A percentile compares a stretch with the other conserved stretches of the same genome.
These are phyloP conservation scores for Clarkia xantiana DNA, from an alignment of 345 rosid genomes.

Conservation along the genomic window DNA sequence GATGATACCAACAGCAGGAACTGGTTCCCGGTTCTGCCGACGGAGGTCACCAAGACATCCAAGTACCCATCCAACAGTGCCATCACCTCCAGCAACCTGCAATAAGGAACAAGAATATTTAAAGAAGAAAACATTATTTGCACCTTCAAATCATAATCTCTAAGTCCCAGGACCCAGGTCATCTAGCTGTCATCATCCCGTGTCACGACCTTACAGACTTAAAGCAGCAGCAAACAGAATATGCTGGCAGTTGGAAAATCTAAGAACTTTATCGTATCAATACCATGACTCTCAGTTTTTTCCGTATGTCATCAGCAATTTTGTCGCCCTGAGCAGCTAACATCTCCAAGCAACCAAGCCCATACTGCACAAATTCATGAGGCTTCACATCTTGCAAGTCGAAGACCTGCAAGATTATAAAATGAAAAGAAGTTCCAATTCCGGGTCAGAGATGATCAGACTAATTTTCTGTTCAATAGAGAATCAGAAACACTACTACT, in stretches of 20 bases:
- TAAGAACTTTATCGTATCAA: no score
- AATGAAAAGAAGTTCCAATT: no score
- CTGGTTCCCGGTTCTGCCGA: slow-evolving; percentile 35
- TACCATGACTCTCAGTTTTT: slow-evolving; percentile 77
- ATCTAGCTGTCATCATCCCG: no score
- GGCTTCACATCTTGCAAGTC: slow-evolving; percentile 78
- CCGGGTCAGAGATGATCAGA: no score
- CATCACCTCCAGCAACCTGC: slow-evolving; percentile 98
- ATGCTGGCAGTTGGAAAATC: slow-evolving; percentile 3
- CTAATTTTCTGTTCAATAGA: no score
- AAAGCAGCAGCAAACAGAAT: neutral
- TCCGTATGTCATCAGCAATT: slow-evolving; percentile 71
- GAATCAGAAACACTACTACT: no score
- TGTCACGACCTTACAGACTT: no score
- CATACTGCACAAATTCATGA: slow-evolving; percentile 56
- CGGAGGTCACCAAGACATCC: slow-evolving; percentile 68
- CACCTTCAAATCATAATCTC: no score
- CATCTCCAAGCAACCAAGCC: slow-evolving; percentile 68
- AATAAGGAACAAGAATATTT: no score
- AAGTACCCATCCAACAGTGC: slow-evolving; percentile 94
- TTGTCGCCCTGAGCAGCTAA: slow-evolving; percentile 54
- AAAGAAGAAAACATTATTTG: no score
- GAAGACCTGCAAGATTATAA: slow-evolving; percentile 41
- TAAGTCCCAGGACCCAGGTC: no score
- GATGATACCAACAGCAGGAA: slow-evolving; percentile 77